Evolutionary conservation across 352 stramenopile species (phyloP).

Genomic region (Thalassiosira livingstoniorum): DNA sequence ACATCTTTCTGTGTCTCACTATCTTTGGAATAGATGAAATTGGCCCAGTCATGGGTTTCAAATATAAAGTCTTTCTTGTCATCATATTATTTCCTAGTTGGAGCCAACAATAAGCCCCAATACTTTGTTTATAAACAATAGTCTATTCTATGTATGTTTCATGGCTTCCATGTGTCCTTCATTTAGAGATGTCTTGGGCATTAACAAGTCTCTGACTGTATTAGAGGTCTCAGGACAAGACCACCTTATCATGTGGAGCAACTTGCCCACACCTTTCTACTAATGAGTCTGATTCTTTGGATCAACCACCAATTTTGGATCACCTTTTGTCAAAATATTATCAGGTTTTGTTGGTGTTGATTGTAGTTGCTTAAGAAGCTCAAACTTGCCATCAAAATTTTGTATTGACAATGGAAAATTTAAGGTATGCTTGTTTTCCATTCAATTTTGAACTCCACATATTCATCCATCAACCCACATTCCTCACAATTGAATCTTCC

Average conservation of each 20-base stretch:
- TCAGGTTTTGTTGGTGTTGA: neutral
- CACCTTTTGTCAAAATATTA: neutral
- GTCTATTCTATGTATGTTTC: neutral
- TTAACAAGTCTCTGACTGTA: slow-evolving; percentile 1
- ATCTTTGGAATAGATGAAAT: slow-evolving; percentile 27
- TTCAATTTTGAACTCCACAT: neutral
- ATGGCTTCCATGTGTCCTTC: slow-evolving; percentile 15
- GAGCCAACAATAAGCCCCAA: slow-evolving; percentile 2
- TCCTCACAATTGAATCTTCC: too few species aligned
- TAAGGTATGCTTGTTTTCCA: slow-evolving; percentile 13
- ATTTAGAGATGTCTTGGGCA: neutral
- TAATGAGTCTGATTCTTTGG: neutral
- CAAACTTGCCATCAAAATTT: slow-evolving; percentile 49
- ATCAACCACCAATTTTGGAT: neutral
- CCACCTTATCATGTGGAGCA: slow-evolving; percentile 1
- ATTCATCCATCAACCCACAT: too few species aligned
- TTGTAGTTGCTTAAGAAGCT: neutral
- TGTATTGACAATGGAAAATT: slow-evolving; percentile 49
- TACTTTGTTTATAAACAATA: slow-evolving; percentile 4
- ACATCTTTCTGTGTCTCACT: slow-evolving; percentile 31
- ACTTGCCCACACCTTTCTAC: neutral
- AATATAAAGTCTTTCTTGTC: slow-evolving; percentile 8
- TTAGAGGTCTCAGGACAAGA: slow-evolving; percentile 7
- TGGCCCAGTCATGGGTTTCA: neutral
- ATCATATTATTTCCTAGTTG: slow-evolving; percentile 7